Evolutionary conservation across 805 yeast species (phyloP), one percentile per base, ranked within the genome.

Genomic region (Hyphopichia homilentoma): DNA sequence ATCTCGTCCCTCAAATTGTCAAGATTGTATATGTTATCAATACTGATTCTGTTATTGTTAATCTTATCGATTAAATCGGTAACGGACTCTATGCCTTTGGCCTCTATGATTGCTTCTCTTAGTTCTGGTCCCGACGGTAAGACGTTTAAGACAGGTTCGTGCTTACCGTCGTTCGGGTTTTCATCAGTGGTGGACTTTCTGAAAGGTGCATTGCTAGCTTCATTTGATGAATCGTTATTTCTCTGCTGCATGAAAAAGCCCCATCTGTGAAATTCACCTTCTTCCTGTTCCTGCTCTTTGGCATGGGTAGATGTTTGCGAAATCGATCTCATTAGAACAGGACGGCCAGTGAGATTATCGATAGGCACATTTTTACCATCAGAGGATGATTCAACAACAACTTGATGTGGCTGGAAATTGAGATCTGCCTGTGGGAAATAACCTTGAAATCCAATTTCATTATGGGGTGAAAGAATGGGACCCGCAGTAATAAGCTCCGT

Each of bases 201-300:
- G 7, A 9, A 6, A 14, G 7, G 21, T 23, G 14, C 27, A 19
- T 17, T 21, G 6, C 16, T 13, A 19, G 14, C 18, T 13, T 39
- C 36, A n/a, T 4, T 14, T 13, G 13, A 14, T 12, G 29, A 24
- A 5, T 22, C 22, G 4, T 44, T 43, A 19, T 53, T 54, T 39
- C 81, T 76, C 48, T 78, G 85, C 51, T 80, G 84, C 43, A 86
- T 79, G 47, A 77, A 84, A 48, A 79, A 77, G 13, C 95, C 95
- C 79, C 87, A 79, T 59, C 83, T 79, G 56, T 85, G 96, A 42
- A 87, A 72, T 50, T 84, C 95, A 47, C 96, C 97, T 64, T 88
- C 97, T 53, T 88, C 97, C 39, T 79, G 80, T 52, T 87, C 96
- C 55, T 84, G 86, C 41, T 74, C 75, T 54, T 77, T 81, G 11